These are phyloP conservation scores for Gyrodon lividus DNA, from an alignment of 768 basidiomycete genomes.

Conservation along the genomic window DNA sequence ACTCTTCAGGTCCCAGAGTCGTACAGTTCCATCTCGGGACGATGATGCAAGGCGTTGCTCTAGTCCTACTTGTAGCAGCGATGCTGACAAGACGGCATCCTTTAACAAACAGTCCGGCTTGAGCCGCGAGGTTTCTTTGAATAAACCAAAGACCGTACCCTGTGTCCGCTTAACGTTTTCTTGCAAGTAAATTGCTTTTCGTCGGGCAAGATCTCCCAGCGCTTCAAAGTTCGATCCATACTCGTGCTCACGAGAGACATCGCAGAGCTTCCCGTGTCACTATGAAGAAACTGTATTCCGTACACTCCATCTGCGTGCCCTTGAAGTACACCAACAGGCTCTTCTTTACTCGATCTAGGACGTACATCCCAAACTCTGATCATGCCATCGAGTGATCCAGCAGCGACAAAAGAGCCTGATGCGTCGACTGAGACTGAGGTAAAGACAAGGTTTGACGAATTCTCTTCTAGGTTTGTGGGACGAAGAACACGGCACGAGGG, in stretches of 20 bases:
- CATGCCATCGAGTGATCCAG: slow-evolving; percentile 51
- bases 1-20: slow-evolving; percentile 36
- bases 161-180: slow-evolving; percentile 32
- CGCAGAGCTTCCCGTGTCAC: slow-evolving; percentile 23
- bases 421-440: slow-evolving; percentile 30
- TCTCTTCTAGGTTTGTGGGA: slow-evolving; percentile 14
- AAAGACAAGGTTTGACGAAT: slow-evolving; percentile 23
- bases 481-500: slow-evolving; percentile 19
- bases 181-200: slow-evolving; percentile 28
- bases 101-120: slow-evolving; percentile 6
- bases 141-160: slow-evolving; percentile 10
- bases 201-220: slow-evolving; percentile 43
- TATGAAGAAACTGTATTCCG: slow-evolving; percentile 30
- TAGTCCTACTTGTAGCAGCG: slow-evolving; percentile 32
- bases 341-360: slow-evolving; percentile 31
- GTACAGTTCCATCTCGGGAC: slow-evolving; percentile 36
- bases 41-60: slow-evolving; percentile 36
- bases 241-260: slow-evolving; percentile 31
- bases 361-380: slow-evolving; percentile 52
- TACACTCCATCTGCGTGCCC: slow-evolving; percentile 33
- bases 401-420: slow-evolving; percentile 44
- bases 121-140: background rate
- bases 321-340: slow-evolving; percentile 22
- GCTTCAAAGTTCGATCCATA: slow-evolving; percentile 33
- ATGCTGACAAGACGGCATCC: slow-evolving; percentile 32